Evolutionary conservation across 2,329 filamentous ascomycete species (phyloP).

Genomic region (Botrytis medusae): DNA sequence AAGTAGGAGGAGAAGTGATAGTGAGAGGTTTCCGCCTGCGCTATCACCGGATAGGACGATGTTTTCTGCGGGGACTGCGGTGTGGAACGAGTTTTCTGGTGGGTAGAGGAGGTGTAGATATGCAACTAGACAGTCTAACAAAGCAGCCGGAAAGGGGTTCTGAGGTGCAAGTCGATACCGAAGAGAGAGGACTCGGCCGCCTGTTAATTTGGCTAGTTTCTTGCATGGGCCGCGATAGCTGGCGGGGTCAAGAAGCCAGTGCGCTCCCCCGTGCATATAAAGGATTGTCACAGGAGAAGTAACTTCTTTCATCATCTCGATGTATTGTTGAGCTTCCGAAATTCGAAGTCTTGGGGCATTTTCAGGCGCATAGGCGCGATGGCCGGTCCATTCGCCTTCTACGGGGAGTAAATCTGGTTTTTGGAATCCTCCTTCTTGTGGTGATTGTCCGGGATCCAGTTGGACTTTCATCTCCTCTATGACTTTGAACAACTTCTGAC

Average conservation of each 20-base stretch:
- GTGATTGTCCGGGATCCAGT: constrained; percentile 24
- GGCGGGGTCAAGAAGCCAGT: constrained; percentile 69
- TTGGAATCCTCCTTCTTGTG: constrained; percentile 34
- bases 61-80: constrained; percentile 60
- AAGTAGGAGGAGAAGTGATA: constrained; percentile 67
- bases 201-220: constrained; percentile 64
- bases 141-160: constrained; percentile 69
- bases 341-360: constrained; percentile 54
- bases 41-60: constrained; percentile 72
- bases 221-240: constrained; percentile 61
- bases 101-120: constrained; percentile 63
- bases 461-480: constrained; percentile 55
- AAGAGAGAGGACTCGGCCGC: constrained; percentile 63
- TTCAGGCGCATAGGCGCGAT: constrained; percentile 54
- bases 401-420: constrained; percentile 57
- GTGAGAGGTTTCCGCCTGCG: constrained; percentile 70
- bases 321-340: constrained; percentile 64
- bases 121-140: constrained; percentile 70
- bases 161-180: constrained; percentile 75
- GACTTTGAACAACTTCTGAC: constrained; percentile 56
- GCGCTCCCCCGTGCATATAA: constrained; percentile 76
- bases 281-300: constrained; percentile 63
- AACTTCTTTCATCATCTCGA: constrained; percentile 65
- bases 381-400: constrained; percentile 76
- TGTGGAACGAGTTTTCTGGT: constrained; percentile 48